Base-by-base conservation (phyloP, 768 basidiomycete genomes). In the Russula foetens region DNA sequence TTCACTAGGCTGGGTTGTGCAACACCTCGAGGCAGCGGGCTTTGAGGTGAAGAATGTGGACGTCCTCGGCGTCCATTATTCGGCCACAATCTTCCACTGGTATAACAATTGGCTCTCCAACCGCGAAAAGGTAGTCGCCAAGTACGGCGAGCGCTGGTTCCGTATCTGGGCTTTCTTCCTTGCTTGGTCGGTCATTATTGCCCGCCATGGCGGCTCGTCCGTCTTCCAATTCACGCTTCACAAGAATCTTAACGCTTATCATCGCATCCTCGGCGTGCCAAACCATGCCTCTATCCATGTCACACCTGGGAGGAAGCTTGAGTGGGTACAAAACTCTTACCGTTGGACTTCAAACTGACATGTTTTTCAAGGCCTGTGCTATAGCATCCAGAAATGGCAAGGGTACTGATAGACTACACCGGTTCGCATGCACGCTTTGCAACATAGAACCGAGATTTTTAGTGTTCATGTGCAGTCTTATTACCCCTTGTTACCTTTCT, bases 211-310 rank as follows among this genome's bases (percentile, higher is more conserved):
- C 35, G 79, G 86, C 14, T 84, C 89, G 7, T 90, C 92, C 0
- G 88, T 98, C 44, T 99, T 96, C 89, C 95, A 98, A 76, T 84
- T 99, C 70, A 98, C 95, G 5, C 75, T 95, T 63, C 96, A 98
- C 80, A 99, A 99, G 79, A 99, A 98, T 79, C 76, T 98, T 65
- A 98, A 98, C 70, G 91, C 86, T 0, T 98, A 86, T 78, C 93
- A 92, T 70, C 89, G 97, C 61, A 81, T 97, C 67, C 84, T 88
- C 46, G 93, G 92, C 31, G 83, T 96, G 28, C 75, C 81, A 19
- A 89, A 81, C 67, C 96, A 98, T 68, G 77, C 78, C n/a, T 88
- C 86, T 8, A 86, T 91, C 67, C 88, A 88, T 64, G 82, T 87
- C 64, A 80, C 77, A 58, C 74, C 80, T n/a, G 74, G 75, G 52